Conservation (phyloP, 2,329 filamentous ascomycete species). For the Fusarium sp. region DNA sequence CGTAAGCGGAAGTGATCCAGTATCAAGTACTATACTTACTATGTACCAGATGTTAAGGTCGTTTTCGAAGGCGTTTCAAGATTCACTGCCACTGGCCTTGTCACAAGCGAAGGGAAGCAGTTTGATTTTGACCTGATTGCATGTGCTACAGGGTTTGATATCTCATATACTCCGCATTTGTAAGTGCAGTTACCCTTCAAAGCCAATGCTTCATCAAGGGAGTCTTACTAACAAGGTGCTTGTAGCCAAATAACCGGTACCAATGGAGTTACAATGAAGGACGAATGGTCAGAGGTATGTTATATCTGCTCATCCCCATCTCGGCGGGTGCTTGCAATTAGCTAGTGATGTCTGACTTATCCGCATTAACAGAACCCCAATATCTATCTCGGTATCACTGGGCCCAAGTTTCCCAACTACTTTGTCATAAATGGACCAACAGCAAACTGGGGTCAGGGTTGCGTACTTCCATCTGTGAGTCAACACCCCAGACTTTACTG, state of each 20-base stretch:
- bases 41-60: neutral
- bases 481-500: rapidly evolving
- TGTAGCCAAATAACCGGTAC: neutral
- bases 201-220: rapidly evolving
- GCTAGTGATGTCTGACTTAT: neutral
- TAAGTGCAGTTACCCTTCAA: neutral
- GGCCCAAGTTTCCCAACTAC: neutral
- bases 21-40: too few species aligned
- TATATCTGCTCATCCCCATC: rapidly evolving
- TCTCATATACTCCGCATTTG: neutral
- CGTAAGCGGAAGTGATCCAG: neutral
- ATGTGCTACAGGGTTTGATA: neutral
- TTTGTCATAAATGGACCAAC: neutral
- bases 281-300: neutral
- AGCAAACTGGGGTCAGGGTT: neutral
- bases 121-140: neutral
- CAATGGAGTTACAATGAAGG: neutral
- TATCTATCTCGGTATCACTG: neutral
- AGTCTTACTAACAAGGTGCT: neutral
- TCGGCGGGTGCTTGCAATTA: neutral
- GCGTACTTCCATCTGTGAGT: neutral
- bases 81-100: neutral
- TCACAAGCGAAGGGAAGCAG: neutral
- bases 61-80: neutral
- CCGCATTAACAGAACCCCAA: neutral